Evolutionary conservation across 805 yeast species (phyloP).

Genomic region (Jamesozyma lodderae): DNA sequence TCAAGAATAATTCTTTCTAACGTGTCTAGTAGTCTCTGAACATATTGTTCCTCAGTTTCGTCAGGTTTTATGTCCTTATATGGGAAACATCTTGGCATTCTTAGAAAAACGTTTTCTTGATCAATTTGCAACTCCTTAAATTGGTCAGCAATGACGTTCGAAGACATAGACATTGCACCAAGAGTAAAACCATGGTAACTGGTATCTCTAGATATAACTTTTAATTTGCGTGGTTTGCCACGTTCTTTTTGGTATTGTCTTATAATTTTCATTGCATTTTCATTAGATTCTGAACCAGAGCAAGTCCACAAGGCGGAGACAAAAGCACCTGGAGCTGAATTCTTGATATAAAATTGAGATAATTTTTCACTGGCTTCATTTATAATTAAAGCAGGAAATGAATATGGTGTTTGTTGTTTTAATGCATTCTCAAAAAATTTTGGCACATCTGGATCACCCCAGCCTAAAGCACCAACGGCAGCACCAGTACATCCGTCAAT

Average conservation of each 20-base stretch:
- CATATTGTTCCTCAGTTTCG: slow-evolving; percentile 35
- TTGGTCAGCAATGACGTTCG: slow-evolving; percentile 10
- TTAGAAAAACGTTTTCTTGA: slow-evolving; percentile 14
- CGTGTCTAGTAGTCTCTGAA: slow-evolving; percentile 32
- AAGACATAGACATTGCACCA: slow-evolving; percentile 34
- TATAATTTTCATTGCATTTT: slow-evolving; percentile 54
- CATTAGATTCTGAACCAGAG: slow-evolving; percentile 64
- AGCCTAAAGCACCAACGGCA: slow-evolving; percentile 44
- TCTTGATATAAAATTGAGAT: slow-evolving; percentile 34
- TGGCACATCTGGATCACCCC: slow-evolving; percentile 30
- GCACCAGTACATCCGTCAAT: slow-evolving; percentile 45
- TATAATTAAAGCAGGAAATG: slow-evolving; percentile 29
- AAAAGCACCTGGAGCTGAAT: slow-evolving; percentile 34
- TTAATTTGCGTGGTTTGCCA: slow-evolving; percentile 34
- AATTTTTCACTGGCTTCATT: slow-evolving; percentile 37
- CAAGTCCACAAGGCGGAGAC: slow-evolving; percentile 40
- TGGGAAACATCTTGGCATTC: slow-evolving; percentile 31
- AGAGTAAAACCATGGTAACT: slow-evolving; percentile 44
- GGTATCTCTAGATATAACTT: slow-evolving; percentile 36
- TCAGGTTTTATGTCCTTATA: slow-evolving; percentile 27
- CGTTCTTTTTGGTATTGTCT: slow-evolving; percentile 39
- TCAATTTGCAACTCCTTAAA: slow-evolving; percentile 6
- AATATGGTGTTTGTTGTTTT: slow-evolving; percentile 31
- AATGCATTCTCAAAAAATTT: slow-evolving; percentile 35
- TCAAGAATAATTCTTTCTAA: slow-evolving; percentile 36